A percentile compares a stretch with the other conserved stretches of the same genome.
Evolutionary conservation across 306 rosid genomes (phyloP).

Genomic region (Castanea crenata): DNA sequence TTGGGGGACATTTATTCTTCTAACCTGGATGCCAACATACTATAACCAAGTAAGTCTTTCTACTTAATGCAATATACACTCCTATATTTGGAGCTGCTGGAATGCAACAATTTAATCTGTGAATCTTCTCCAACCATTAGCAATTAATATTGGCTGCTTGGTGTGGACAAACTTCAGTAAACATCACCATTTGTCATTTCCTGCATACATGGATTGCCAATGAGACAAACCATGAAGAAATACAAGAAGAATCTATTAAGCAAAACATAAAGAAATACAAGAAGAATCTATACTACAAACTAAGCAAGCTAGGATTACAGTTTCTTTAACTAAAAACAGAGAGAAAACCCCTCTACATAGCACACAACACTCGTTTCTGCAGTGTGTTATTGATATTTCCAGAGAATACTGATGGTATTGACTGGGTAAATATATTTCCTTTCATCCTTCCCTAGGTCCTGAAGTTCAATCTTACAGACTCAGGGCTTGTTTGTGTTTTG

Average conservation of each 20-base stretch:
- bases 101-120: background rate
- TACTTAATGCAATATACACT: background rate
- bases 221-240: background rate
- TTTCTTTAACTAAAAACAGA: too few species aligned
- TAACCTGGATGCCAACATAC: slow-evolving; percentile 99
- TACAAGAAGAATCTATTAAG: too few species aligned
- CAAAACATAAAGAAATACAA: too few species aligned
- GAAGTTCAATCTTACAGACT: slow-evolving; percentile 98
- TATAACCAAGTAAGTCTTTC: slow-evolving; percentile 77
- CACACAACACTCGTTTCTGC: too few species aligned
- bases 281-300: too few species aligned
- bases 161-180: background rate
- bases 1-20: slow-evolving; percentile 99
- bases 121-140: background rate
- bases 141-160: background rate
- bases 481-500: slow-evolving; percentile 82
- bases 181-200: background rate
- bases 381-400: too few species aligned
- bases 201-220: background rate
- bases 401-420: background rate
- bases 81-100: background rate
- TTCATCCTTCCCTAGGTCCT: slow-evolving; percentile 49
- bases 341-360: too few species aligned
- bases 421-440: background rate
- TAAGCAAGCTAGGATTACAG: too few species aligned